A percentile compares a stretch with the other conserved stretches of the same genome.
Conservation (phyloP, 306 rosid genomes). For the Herpetospermum pedunculosum region DNA sequence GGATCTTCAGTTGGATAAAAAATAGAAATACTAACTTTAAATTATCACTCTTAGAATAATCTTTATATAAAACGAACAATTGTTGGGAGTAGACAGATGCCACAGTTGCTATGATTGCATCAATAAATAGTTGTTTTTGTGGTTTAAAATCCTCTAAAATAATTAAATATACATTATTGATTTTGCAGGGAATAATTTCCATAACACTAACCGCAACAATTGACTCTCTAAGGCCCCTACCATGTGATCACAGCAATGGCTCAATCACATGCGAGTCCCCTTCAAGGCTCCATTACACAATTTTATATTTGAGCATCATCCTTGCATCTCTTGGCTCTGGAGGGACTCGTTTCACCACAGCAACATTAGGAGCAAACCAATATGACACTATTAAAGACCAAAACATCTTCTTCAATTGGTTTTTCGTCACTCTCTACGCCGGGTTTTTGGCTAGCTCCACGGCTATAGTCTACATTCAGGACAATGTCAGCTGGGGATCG, state of each 20-base stretch:
- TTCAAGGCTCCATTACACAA: conserved; percentile 20
- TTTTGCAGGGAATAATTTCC: conserved; percentile 17
- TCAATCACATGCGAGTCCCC: conserved; percentile 10
- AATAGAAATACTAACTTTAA: no score
- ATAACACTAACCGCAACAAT: conserved; percentile 21
- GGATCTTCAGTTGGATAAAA: no score
- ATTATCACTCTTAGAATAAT: no score
- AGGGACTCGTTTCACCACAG: conserved; percentile 30
- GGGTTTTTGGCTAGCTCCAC: conserved; percentile 14
- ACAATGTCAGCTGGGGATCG: conserved; percentile 29
- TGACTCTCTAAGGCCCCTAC: conserved; percentile 16
- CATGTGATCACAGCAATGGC: conserved; percentile 6
- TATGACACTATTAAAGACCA: conserved; percentile 13
- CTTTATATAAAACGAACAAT: no score
- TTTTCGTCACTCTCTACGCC: conserved; percentile 17
- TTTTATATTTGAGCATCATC: conserved; percentile 16
- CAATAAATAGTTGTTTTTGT: no score
- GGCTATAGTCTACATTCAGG: conserved; percentile 24
- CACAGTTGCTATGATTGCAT: no score
- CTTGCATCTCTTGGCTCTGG: conserved; percentile 24
- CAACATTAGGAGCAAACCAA: conserved; percentile 33
- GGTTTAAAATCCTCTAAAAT: no score
- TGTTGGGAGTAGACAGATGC: no score
- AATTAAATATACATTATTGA: no score
- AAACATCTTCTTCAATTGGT: conserved; percentile 28